Evolutionary conservation across 75 land plant species (phyloP), one percentile per base, ranked within the genome.

Genomic region (Adiantum capillusveneris): DNA sequence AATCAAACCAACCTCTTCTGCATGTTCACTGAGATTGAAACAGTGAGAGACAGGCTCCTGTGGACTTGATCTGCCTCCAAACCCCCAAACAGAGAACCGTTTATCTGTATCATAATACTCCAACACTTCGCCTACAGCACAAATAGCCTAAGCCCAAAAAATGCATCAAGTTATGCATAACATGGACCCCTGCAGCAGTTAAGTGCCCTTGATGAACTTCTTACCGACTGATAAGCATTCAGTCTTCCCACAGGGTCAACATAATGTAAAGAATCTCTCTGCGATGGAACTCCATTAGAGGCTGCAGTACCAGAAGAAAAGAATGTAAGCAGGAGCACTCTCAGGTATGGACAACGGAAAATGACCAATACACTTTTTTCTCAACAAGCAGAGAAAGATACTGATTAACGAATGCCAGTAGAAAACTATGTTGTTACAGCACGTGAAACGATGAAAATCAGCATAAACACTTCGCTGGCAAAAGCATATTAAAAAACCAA

Each of bases 11-110:
- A 27, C 57, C 31, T 55, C 57, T 30, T 55, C 25, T 27, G 25
- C 2, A 17, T 19, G 6, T 17, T 87, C 91, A 70, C 81, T 90
- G 71, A 94, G 71, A 71, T 84, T 79, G 63, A 94, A 94, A 57
- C 96, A 90, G 68, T 94, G 98, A 57, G 96, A 90, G 11, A 89
- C 98, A 22, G 85, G 77, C 27, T 85, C 84, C 60, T 90, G 82
- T 46, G 79, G 74, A n/a, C 49, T 46, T 44, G 88, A 82, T 44
- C 81, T 73, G 54, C 83, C 98, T 67, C 98, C 98, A 69, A 94
- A 94, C 2, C 98, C 98, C 96, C 96, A 94, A n/a, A 87, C 87
- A 44, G 87, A 80, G 64, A 94, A 90, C 20, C 83, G 83, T 52
- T 76, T 86, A 52, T 94, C 96, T 37, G 90, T 42, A 59, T 94